Evolutionary conservation across 2,329 filamentous ascomycete species (phyloP), one percentile per base, ranked within the genome.

Genomic region (Tolypocladium sp.): DNA sequence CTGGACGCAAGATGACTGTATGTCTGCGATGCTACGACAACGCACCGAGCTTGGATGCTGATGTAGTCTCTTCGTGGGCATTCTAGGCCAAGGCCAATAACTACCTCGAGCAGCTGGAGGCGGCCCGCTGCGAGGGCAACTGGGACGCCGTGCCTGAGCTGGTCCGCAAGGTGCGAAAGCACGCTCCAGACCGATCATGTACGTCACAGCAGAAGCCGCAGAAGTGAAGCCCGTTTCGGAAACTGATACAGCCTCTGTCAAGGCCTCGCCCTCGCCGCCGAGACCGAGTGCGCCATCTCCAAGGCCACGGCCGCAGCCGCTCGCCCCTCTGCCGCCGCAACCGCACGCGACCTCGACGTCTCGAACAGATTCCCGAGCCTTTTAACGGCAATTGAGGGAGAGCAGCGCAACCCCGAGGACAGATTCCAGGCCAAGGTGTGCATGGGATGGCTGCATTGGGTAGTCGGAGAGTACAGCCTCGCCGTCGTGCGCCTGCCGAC

Each of bases 131-230:
- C 74, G 87, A 93, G 68, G 92, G 89, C 57, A 87, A 87, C 72
- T 99, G 94, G 94, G 81, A 86, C 65, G 85, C 90, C 37, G 83
- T 97, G 37, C 90, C 91, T 33, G 93, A 97, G 76, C 82, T 96
- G 63, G 87, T 94, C 68, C 86, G 93, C 72, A 99, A 99, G 76
- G 83, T 97, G 69, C 89, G 89, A 69, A 97, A 99, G 75, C 93
- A 99, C 82, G 90, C 92, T 67, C 88, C 92, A 46, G 84, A 90
- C 62, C 85, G 90, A 73, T 84, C 84, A 75, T 96, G 93, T 97
- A 87, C 67, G 84, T 70, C 63, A 12, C 25, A 12, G 20, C 15
- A 17, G 35, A 42, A 17, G 41, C 40, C 20, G 27, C 40, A 27
- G 2, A 4, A 13, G 7, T 17, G 25, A 10, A 20, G 9, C n/a